A percentile compares a stretch with the other conserved stretches of the same genome.
phyloP scores from a whole-genome alignment of 2,329 filamentous ascomycete species.

The Thielaviopsis ethacetica region DNA sequence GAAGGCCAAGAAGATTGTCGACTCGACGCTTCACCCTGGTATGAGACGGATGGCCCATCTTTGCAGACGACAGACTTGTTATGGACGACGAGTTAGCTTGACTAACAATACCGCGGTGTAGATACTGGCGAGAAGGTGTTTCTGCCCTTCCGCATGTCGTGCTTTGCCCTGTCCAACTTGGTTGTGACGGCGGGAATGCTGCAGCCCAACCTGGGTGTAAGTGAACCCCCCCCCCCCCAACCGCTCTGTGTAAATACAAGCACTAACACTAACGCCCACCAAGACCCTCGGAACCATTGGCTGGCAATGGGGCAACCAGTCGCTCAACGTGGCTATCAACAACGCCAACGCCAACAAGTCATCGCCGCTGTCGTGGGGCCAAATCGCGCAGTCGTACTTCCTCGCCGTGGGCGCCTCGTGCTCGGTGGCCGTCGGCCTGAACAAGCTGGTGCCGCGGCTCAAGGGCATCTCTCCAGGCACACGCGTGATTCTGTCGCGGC shows the following conservation, averaged over 20 bases:
- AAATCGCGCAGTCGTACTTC: conserved; percentile 77
- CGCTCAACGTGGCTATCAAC: conserved; percentile 96
- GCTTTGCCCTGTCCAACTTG: conserved; percentile 83
- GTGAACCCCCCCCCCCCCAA: conserved; percentile 16
- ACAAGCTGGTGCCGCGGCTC: conserved; percentile 73
- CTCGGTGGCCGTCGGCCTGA: conserved; percentile 81
- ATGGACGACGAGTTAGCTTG: neutral
- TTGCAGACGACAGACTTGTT: neutral
- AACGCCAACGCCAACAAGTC: conserved; percentile 97
- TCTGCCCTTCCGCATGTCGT: conserved; percentile 94
- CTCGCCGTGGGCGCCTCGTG: conserved; percentile 87
- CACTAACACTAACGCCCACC: neutral
- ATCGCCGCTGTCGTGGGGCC: conserved; percentile 63
- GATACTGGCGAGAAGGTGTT: conserved; percentile 88
- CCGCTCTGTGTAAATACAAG: neutral
- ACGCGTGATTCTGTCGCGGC: conserved; percentile 59
- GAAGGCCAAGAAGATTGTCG: conserved; percentile 91
- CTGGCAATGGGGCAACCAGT: conserved; percentile 96
- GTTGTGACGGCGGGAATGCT: conserved; percentile 95
- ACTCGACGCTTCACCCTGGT: conserved; percentile 93
- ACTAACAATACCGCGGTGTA: conserved; percentile 20
- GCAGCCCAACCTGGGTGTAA: conserved; percentile 63
- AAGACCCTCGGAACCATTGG: conserved; percentile 69
- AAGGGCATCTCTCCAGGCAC: conserved; percentile 60
- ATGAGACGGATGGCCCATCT: conserved; percentile 20